A percentile compares a stretch with the other conserved stretches of the same genome.
phyloP scores from a whole-genome alignment of 495 filamentous ascomycete species.

The Trichoderma virens region DNA sequence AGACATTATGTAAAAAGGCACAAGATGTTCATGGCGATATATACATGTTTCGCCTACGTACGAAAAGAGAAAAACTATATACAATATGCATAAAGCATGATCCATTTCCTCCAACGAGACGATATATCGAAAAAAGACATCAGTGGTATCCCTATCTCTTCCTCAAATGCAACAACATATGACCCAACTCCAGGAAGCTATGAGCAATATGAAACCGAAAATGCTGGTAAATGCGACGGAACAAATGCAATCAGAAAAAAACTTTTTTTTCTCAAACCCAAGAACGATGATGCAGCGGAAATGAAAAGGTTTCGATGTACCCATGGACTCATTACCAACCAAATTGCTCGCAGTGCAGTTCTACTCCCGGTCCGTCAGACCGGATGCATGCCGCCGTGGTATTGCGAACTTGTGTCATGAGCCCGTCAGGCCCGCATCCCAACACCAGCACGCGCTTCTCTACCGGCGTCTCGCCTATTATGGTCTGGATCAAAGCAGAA shows the following conservation, averaged over 20 bases:
- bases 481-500: slow-evolving; percentile 30
- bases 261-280: too few relatives aligned
- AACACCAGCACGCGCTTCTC: slow-evolving; percentile 41
- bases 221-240: too few relatives aligned
- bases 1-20: too few relatives aligned
- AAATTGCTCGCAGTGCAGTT: slow-evolving; percentile 50
- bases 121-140: too few relatives aligned
- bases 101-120: background rate
- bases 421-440: slow-evolving; percentile 42
- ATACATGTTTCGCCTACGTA: background rate
- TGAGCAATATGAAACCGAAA: too few relatives aligned
- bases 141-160: background rate
- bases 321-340: slow-evolving; percentile 31
- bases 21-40: background rate
- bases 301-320: background rate
- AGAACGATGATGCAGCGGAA: background rate
- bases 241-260: too few relatives aligned
- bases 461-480: slow-evolving; percentile 29
- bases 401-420: slow-evolving; percentile 42
- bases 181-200: background rate
- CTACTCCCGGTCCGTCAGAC: slow-evolving; percentile 40
- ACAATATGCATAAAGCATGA: background rate
- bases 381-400: slow-evolving; percentile 42
- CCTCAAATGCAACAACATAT: background rate
- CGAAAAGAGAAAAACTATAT: background rate